Conservation (phyloP, 73 alveolate species). For the Tetrahymena thermophila region DNA sequence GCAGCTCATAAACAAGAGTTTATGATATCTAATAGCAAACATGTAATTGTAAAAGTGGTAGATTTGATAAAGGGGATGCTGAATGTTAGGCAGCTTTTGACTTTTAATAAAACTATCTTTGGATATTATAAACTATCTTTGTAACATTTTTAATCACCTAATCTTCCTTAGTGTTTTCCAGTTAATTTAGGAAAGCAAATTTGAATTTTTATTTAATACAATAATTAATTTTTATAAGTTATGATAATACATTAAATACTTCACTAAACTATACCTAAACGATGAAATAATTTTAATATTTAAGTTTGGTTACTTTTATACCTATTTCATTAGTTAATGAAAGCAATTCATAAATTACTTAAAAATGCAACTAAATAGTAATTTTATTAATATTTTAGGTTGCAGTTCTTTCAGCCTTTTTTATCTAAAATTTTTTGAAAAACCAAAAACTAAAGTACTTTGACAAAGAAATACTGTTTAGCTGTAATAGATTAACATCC, state of each 20-base stretch:
- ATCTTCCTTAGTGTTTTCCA: neutral
- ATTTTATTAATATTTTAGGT: neutral
- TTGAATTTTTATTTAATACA: neutral
- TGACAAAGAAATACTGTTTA: neutral
- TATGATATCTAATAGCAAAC: neutral
- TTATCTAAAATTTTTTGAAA: no score
- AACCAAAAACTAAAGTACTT: neutral
- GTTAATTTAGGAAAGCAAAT: neutral
- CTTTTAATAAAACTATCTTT: neutral
- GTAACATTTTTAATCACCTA: neutral
- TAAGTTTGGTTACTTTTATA: neutral
- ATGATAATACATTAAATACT: neutral
- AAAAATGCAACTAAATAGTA: neutral
- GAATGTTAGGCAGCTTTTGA: neutral
- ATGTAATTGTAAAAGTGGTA: neutral
- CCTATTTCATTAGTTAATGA: neutral
- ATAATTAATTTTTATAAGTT: neutral
- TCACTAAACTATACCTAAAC: neutral
- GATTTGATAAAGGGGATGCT: neutral
- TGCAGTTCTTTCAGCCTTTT: neutral
- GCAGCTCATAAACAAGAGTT: neutral
- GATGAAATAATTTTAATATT: neutral
- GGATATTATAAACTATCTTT: neutral
- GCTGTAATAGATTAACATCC: neutral
- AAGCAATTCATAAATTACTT: neutral